Percentiles rank a stretch among this genome's conserved stretches.
These are phyloP conservation scores for Neoboletus magnificus DNA, from an alignment of 768 basidiomycete species.

Conservation along the genomic window DNA sequence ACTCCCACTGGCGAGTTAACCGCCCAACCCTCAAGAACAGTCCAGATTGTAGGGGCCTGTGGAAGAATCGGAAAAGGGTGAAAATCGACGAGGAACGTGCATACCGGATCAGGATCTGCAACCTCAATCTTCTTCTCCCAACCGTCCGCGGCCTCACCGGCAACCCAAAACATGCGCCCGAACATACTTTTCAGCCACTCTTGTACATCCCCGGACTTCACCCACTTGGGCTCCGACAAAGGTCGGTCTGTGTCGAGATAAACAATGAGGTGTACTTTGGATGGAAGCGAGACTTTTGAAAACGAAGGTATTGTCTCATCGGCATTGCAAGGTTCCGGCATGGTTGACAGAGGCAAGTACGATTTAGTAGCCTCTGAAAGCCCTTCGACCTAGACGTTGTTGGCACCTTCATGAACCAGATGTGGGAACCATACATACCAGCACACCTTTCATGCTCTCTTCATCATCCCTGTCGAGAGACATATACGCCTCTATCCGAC, in stretches of 20 bases:
- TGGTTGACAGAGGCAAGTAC: slow-evolving; percentile 56
- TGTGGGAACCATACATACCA: slow-evolving; percentile 49
- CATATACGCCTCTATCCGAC: slow-evolving; percentile 79
- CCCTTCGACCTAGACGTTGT: slow-evolving; percentile 59
- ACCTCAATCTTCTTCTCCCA: slow-evolving; percentile 96
- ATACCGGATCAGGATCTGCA: slow-evolving; percentile 90
- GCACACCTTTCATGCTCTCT: slow-evolving; percentile 64
- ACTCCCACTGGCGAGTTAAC: slow-evolving; percentile 76
- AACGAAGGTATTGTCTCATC: slow-evolving; percentile 77
- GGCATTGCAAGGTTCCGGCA: slow-evolving; percentile 37
- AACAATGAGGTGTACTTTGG: slow-evolving; percentile 61
- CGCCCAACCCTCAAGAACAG: slow-evolving; percentile 87
- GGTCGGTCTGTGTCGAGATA: slow-evolving; percentile 87
- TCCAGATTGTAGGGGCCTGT: slow-evolving; percentile 89
- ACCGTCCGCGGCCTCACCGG: slow-evolving; percentile 77
- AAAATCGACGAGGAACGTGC: slow-evolving; percentile 29
- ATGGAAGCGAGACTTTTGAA: slow-evolving; percentile 48
- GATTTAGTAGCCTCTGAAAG: slow-evolving; percentile 69
- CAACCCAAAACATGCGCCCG: slow-evolving; percentile 83
- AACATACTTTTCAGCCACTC: slow-evolving; percentile 91
- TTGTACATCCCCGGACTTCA: slow-evolving; percentile 89
- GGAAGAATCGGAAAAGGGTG: background rate
- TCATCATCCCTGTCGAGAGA: slow-evolving; percentile 54
- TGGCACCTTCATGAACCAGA: slow-evolving; percentile 2
- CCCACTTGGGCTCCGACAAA: slow-evolving; percentile 95